A percentile compares a stretch with the other conserved stretches of the same genome.
Conservation (phyloP, 2,329 filamentous ascomycete genomes). For the Colletotrichum scovillei region DNA sequence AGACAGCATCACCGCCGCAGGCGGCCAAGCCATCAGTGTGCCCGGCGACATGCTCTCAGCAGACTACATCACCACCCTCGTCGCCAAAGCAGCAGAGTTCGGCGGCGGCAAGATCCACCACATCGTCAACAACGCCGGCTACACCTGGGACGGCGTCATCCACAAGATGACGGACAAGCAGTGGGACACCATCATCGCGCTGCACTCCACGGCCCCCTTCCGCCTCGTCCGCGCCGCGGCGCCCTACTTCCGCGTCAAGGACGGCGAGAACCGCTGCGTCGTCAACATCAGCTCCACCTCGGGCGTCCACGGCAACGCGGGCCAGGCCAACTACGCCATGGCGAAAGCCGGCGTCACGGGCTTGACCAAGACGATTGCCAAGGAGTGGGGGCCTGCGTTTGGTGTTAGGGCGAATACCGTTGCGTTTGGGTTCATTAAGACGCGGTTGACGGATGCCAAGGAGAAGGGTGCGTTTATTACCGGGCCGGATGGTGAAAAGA, state of each 20-base stretch:
- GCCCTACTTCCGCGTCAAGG: conserved; percentile 88
- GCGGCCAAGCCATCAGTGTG: conserved; percentile 77
- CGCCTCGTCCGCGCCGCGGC: conserved; percentile 83
- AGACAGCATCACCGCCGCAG: conserved; percentile 73
- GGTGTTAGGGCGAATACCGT: conserved; percentile 87
- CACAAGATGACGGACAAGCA: conserved; percentile 92
- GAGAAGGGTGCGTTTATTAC: conserved; percentile 84
- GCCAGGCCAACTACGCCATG: conserved; percentile 89
- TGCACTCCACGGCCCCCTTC: conserved; percentile 90
- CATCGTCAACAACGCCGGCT: conserved; percentile 92
- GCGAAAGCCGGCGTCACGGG: conserved; percentile 88
- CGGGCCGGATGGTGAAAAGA: conserved; percentile 79
- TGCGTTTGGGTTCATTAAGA: conserved; percentile 85
- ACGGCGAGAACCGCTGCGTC: conserved; percentile 81
- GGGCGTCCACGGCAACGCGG: conserved; percentile 87
- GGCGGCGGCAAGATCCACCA: conserved; percentile 90
- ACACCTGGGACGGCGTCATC: conserved; percentile 93
- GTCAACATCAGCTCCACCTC: conserved; percentile 88
- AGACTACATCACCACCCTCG: conserved; percentile 76
- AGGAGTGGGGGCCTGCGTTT: conserved; percentile 89
- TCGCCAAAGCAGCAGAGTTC: conserved; percentile 81
- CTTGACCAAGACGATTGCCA: conserved; percentile 86
- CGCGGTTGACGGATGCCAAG: conserved; percentile 84
- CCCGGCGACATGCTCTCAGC: conserved; percentile 81
- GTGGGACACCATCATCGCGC: conserved; percentile 87